Evolutionary conservation across 441 rosid species (phyloP), one percentile per base, ranked within the genome.

Genomic region (Euphorbia corollata): DNA sequence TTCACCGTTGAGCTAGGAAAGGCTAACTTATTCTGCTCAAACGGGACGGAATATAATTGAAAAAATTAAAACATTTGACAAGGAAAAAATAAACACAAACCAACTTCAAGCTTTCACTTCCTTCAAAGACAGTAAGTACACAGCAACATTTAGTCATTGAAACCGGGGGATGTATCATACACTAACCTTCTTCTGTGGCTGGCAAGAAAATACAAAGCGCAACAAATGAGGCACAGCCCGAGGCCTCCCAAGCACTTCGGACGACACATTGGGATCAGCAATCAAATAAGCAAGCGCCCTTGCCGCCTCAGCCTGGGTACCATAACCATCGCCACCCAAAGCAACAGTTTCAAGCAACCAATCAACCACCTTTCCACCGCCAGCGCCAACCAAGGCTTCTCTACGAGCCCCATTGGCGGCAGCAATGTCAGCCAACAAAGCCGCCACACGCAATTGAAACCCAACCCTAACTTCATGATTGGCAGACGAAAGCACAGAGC

Each of bases 251-350:
- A 94, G 78, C 65, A 92, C 97, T 23, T 82, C 83, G 59, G 78
- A 83, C 0, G 86, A 71, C 66, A 94, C 96, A 41, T 79, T 74
- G 0, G 93, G 91, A 73, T 94, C 99, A 5, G 96, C 95, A 67
- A 94, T 83, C 78, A 94, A 78, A 78, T 79, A 94, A 4, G 97
- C 95, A 54, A 94, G 81, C n/a, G 99, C 96, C 82, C 99, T 82
- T 0, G 96, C 97, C 1, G 94, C 85, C 80, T 94, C 99, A 2
- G 90, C 97, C 84, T 91, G 99, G 6, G 91, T 86, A 67, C 86
- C 90, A 61, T 73, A 65, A 45, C 84, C 89, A 34, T 86, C 94
- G 1, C 76, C 90, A 3, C 84, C 78, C 2, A 77, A 57, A 1
- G 91, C 86, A 59, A 89, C 94, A 51, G 93, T 86, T 80, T 91